Evolutionary conservation across 1,139 yeast species (phyloP).

Genomic region (Blastobotrys petasosporus): DNA sequence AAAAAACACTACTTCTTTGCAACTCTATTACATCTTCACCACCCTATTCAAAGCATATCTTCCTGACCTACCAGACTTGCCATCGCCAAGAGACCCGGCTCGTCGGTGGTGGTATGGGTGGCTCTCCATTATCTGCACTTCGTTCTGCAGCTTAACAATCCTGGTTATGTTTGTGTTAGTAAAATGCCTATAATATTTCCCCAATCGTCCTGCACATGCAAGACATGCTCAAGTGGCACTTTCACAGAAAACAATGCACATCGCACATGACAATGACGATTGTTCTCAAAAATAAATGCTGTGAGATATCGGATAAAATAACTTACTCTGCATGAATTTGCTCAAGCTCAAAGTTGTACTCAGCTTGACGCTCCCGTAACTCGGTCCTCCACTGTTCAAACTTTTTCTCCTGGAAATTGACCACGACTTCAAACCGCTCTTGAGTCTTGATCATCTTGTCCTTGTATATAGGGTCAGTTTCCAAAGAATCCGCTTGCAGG

Average conservation of each 20-base stretch:
- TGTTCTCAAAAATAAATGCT: background rate
- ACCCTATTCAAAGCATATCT: too few relatives aligned
- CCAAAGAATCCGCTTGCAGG: slow-evolving; percentile 38
- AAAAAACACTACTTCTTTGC: too few relatives aligned
- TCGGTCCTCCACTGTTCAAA: slow-evolving; percentile 63
- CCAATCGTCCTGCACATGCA: background rate
- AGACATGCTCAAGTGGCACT: background rate
- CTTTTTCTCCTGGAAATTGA: slow-evolving; percentile 50
- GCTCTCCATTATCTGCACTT: slow-evolving; percentile 4
- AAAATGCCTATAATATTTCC: background rate
- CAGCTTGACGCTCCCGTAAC: slow-evolving; percentile 50
- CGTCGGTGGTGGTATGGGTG: background rate
- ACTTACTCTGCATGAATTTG: slow-evolving; percentile 33
- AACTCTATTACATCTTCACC: too few relatives aligned
- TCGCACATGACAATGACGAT: background rate
- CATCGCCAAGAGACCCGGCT: slow-evolving; percentile 3
- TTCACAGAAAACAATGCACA: background rate
- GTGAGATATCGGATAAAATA: background rate
- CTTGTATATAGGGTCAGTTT: slow-evolving; percentile 45
- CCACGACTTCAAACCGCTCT: slow-evolving; percentile 44
- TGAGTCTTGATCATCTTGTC: slow-evolving; percentile 44
- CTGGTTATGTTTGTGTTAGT: background rate
- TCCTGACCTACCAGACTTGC: too few relatives aligned
- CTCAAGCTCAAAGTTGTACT: slow-evolving; percentile 53
- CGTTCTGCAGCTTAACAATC: slow-evolving; percentile 1